Percentiles rank a stretch among this genome's conserved stretches.
Evolutionary conservation across 305 asterid genomes (phyloP).

Genomic region (Fraxinus sp.): DNA sequence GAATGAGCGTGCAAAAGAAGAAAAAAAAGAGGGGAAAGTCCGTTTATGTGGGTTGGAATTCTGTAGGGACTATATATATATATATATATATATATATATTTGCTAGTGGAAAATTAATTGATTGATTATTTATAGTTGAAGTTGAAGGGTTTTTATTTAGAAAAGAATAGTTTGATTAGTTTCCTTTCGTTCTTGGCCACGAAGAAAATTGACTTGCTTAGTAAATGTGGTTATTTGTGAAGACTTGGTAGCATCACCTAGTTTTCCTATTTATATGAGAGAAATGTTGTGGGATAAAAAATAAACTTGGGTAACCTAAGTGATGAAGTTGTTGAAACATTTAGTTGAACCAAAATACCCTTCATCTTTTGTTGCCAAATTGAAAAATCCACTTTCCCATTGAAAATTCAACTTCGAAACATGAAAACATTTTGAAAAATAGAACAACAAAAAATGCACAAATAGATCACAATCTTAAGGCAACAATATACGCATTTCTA

Average conservation of each 20-base stretch:
- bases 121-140: too few relatives aligned
- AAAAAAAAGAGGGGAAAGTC: background rate
- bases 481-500: too few relatives aligned
- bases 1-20: background rate
- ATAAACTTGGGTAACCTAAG: too few relatives aligned
- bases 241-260: background rate
- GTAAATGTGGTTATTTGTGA: background rate
- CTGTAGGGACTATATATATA: background rate
- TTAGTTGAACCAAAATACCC: too few relatives aligned
- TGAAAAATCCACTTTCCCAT: too few relatives aligned
- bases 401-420: too few relatives aligned
- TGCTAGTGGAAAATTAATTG: background rate
- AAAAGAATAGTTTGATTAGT: background rate
- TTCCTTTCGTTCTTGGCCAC: conserved; percentile 16
- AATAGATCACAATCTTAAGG: too few relatives aligned
- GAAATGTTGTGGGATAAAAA: background rate
- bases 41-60: background rate
- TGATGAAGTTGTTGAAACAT: too few relatives aligned
- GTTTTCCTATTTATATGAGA: background rate
- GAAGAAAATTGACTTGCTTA: background rate
- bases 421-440: too few relatives aligned
- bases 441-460: too few relatives aligned
- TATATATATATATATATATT: too few relatives aligned
- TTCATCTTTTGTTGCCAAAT: too few relatives aligned
- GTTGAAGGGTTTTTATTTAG: background rate